Conservation (phyloP, 208 protist species). For the Trypanosoma rangeli region DNA sequence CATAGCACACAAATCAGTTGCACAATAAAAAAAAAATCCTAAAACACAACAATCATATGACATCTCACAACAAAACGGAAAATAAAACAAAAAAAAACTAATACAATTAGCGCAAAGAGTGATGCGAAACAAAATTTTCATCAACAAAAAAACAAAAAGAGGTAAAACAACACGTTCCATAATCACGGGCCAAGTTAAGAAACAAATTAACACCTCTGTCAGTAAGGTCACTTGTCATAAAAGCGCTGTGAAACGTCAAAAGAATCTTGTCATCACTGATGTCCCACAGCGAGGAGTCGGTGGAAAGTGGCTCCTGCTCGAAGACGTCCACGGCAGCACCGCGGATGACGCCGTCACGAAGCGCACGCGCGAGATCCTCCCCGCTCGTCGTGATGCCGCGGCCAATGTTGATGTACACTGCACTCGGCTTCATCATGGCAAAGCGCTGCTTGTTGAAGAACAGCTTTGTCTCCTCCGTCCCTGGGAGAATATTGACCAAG, state of each 20-base stretch:
- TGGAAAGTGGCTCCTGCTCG: constrained; percentile 69
- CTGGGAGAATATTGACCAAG: constrained; percentile 81
- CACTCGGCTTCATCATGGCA: constrained; percentile 72
- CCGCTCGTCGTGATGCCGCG: constrained; percentile 72
- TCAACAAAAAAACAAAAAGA: not conserved
- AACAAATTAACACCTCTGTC: not conserved
- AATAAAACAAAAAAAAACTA: not conserved
- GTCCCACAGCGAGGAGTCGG: constrained; percentile 62
- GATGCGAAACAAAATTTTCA: not conserved
- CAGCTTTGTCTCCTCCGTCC: constrained; percentile 53
- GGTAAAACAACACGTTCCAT: not conserved
- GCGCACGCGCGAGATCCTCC: constrained; percentile 57
- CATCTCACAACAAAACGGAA: no score
- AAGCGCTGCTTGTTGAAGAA: constrained; percentile 84
- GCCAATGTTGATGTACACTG: constrained; percentile 89
- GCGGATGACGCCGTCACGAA: constrained; percentile 57
- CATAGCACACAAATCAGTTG: no score
- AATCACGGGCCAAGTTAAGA: not conserved
- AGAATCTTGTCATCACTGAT: constrained; percentile 70
- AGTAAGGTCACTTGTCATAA: not conserved
- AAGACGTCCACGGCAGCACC: constrained; percentile 85
- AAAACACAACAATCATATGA: no score
- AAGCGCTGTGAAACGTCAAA: constrained; percentile 25
- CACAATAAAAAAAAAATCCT: no score
- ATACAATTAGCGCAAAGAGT: not conserved